Base-by-base conservation (phyloP, 1,139 yeast genomes). In the Kurtzmaniella natalensis region DNA sequence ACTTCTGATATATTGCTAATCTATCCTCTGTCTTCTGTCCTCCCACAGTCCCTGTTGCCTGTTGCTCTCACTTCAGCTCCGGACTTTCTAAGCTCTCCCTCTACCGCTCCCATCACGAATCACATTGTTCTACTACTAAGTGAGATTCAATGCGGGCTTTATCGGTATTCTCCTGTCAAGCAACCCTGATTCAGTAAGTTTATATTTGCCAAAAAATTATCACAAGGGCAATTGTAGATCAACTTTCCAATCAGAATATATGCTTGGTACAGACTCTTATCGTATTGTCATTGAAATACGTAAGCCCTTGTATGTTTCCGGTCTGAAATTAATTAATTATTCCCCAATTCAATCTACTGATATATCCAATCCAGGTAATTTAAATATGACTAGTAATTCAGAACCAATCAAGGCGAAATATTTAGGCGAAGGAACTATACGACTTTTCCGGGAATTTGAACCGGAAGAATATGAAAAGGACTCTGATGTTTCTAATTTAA, bases 371-470 rank as follows among this genome's bases (percentile, higher is more conserved):
- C 41, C 46, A 9, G 27, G 39, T 20, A 38, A 22, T 13, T 13
- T 32, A 7, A 30, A 37, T 10, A 46, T 43, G 48, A 41, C 45
- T 40, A 38, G 38, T 13, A 40, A 41, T 18, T 42, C 47, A 25
- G 81, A 72, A 50, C 81, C 79, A 3, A 53, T 81, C 18, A 70
- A 62, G 44, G 83, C 82, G 9, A 64, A 62, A 36, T 72, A 78
- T 48, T 50, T 84, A 37, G 95, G 95, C 1, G 64, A 76, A 37
- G 95, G 95, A 0, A 76, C 81, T 7, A 75, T 86, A 9, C 66
- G 85, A 35, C 57, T 86, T n/a, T 86, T 67, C 52, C 64, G 82
- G 39, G 81, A 75, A 39, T 66, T 64, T 30, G 67, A 59, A 18
- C 14, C 16, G 6, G 59, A 45, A 10, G 61, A 55, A 16, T 52